Evolutionary conservation across 2,329 filamentous ascomycete species (phyloP), one percentile per base, ranked within the genome.

Genomic region (Fusarium solani-melongenae): DNA sequence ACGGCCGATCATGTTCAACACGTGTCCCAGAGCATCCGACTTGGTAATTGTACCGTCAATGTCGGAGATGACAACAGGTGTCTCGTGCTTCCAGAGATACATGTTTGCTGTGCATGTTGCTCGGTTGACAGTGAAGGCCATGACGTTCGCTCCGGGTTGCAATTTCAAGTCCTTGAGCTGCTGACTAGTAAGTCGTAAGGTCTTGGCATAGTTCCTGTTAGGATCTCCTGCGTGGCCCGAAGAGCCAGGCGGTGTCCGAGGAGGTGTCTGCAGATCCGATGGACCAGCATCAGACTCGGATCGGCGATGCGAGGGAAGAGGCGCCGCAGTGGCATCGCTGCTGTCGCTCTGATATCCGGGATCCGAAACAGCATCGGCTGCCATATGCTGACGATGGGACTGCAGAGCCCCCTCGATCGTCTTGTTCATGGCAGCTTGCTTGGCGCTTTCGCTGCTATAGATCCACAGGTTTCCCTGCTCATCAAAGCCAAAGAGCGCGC

Each of bases 1-100:
- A 56, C 96, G 92, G 46, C 96, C 96, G 74, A 99, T 96, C 91
- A 96, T 96, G 85, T 96, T 98, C 62, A 98, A 84, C 49, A 99
- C 94, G 79, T 99, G 96, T 15, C 96, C 96, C 15, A 98, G 86
- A 17, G 95, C 95, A 83, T 98, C 95, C 4, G 95, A 98, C 84
- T 99, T 99, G 67, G 96, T 99, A 78, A 99, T 99, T 24, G 96
- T 99, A 60, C 96, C 96, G 82, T 99, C 96, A 78, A 99, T 98
- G 82, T 99, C 96, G 1, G 96, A 98, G 72, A 99, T 98, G 56
- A 99, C 95, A 64, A 99, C 96, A 0, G 96, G 97, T 0, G 93
- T 93, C 77, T 97, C 93, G 79, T 96, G 91, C 74, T 91, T 92
- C 97, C 96, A 99, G 69, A 97, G 89, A 81, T 95, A 99, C 92